Percentiles rank a stretch among this genome's conserved stretches.
Evolutionary conservation across 495 filamentous ascomycete genomes (phyloP).

Genomic region (Podospora appendiculata): DNA sequence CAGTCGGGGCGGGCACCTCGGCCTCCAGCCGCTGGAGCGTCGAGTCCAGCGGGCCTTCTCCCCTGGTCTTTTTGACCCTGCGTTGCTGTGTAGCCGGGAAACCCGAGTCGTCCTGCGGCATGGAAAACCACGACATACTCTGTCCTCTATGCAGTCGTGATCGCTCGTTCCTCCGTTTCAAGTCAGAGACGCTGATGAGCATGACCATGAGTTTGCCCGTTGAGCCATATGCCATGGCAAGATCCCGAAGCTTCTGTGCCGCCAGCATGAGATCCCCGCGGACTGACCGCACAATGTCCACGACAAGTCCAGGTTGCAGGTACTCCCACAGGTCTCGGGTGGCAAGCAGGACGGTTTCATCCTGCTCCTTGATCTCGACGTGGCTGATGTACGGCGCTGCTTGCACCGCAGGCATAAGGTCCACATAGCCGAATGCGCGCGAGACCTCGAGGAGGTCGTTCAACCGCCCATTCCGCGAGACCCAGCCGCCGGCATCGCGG

Average conservation of each 20-base stretch:
- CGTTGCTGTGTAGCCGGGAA: constrained; percentile 54
- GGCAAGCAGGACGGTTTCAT: constrained; percentile 88
- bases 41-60: constrained; percentile 68
- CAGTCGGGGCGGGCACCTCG: constrained; percentile 82
- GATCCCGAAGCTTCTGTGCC: constrained; percentile 88
- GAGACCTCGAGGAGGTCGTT: constrained; percentile 90
- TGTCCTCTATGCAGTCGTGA: constrained; percentile 59
- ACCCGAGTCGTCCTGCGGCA: constrained; percentile 56
- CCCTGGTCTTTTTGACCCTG: constrained; percentile 52
- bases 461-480: constrained; percentile 86
- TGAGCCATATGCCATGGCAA: constrained; percentile 92
- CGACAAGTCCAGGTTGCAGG: constrained; percentile 75
- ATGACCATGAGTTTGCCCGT: constrained; percentile 97
- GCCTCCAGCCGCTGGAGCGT: constrained; percentile 74
- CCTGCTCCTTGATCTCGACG: constrained; percentile 73
- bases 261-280: constrained; percentile 86
- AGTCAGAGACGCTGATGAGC: constrained; percentile 85
- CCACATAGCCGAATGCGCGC: constrained; percentile 87
- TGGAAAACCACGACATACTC: constrained; percentile 72
- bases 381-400: constrained; percentile 81
- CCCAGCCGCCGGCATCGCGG: constrained; percentile 89
- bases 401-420: constrained; percentile 86
- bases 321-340: constrained; percentile 94
- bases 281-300: constrained; percentile 83
- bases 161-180: constrained; percentile 70